Evolutionary conservation across 148 eudicot genomes (phyloP).

Genomic region (Heliamphora exappendiculata): DNA sequence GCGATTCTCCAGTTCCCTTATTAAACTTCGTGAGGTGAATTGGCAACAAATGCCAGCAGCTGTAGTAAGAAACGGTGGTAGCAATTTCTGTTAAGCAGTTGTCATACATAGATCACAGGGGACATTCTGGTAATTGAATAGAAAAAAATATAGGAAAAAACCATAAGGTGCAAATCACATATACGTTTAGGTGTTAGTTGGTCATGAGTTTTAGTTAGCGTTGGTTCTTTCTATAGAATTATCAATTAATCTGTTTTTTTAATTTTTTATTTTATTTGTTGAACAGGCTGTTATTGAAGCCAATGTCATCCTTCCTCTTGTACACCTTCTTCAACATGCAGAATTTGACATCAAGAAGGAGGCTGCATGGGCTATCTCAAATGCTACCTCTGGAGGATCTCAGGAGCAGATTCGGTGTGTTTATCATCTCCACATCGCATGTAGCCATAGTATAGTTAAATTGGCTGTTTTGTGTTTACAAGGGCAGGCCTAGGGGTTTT

Average conservation of each 20-base stretch:
- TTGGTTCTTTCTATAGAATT: neutral
- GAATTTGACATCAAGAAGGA: constrained; percentile 5
- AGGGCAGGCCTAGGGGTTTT: neutral
- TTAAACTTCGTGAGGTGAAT: neutral
- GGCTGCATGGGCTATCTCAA: constrained; percentile 11
- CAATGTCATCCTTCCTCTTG: neutral
- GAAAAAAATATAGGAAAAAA: neutral
- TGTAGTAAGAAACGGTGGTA: neutral
- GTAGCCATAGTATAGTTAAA: neutral
- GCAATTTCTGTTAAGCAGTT: neutral
- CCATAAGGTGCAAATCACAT: neutral
- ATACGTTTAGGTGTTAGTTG: neutral
- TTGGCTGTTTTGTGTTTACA: neutral
- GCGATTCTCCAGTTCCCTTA: neutral
- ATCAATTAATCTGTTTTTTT: neutral
- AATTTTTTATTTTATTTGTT: neutral
- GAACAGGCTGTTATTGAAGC: constrained; percentile 5
- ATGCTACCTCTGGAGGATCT: constrained; percentile 2
- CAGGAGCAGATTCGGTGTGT: constrained; percentile 28
- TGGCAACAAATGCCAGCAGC: neutral
- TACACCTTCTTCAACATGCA: constrained; percentile 3
- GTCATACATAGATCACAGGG: neutral
- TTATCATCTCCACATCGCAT: neutral
- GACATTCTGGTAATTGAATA: neutral
- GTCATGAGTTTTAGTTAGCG: neutral